Conservation (phyloP, 768 basidiomycete species). For the Saitozyma podzolica region DNA sequence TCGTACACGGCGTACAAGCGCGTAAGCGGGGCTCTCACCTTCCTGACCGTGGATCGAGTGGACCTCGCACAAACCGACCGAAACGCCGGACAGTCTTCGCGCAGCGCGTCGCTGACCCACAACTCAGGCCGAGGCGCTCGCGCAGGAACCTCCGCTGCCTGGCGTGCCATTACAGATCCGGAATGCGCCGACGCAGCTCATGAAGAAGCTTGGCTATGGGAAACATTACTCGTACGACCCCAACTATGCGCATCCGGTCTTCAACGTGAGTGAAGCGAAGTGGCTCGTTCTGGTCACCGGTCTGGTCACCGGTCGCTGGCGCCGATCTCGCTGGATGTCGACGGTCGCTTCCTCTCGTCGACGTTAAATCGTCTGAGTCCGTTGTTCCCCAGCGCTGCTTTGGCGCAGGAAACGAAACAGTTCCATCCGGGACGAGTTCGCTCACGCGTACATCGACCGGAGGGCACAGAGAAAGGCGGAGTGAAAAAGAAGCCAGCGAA, state of each 20-base stretch:
- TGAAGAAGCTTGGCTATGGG: slow-evolving; percentile 71
- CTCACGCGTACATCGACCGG: too few species aligned
- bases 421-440: too few species aligned
- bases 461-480: not conserved
- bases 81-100: not conserved
- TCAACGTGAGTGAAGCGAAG: slow-evolving; percentile 52
- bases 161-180: slow-evolving; percentile 72
- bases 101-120: not conserved
- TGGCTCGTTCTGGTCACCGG: too few species aligned
- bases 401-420: too few species aligned
- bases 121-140: slow-evolving; percentile 62
- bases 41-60: not conserved
- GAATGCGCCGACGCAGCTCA: slow-evolving; percentile 72
- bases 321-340: not conserved
- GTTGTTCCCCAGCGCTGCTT: too few species aligned
- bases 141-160: slow-evolving; percentile 57
- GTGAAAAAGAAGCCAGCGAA: not conserved
- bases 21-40: slow-evolving; percentile 30
- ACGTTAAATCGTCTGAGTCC: too few species aligned
- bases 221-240: slow-evolving; percentile 68
- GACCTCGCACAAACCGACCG: not conserved
- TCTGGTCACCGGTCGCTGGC: not conserved
- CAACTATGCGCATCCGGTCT: slow-evolving; percentile 66
- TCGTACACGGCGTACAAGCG: slow-evolving; percentile 73
- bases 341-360: too few species aligned